Evolutionary conservation across 441 rosid genomes (phyloP), one percentile per base, ranked within the genome.

Genomic region (Hura crepitans): DNA sequence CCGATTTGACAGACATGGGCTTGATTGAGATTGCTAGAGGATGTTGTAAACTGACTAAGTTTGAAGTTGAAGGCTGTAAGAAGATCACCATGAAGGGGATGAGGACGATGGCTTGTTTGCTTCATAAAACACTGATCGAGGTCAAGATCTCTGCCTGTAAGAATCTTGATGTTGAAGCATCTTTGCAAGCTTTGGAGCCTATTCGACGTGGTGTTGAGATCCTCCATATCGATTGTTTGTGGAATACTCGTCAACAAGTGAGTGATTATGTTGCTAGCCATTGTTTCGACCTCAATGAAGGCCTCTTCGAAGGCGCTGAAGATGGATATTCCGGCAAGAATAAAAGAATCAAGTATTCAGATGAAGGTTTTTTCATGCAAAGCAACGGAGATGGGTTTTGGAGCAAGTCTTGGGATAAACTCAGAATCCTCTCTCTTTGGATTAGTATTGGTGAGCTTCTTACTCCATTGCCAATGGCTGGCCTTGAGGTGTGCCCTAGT

Each of bases 51-150:
- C 71, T 94, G 62, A 71, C 70, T 2, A 88, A 78, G 73, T 90
- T 94, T 73, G 97, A 93, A 74, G 78, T 91, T 62, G 85, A 86
- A 72, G 97, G 97, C 12, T 94, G 98, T 75, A 86, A 84, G 80
- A 83, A 81, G 70, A 86, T 92, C 30, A 90, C 96, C 0, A 81
- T 85, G 54, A 72, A 74, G 70, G 99, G 97, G 9, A 64, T 94
- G 78, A 84, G 91, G 73, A 84, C 92, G 0, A 66, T 94, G 81
- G 86, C 82, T 59, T 75, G 79, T 60, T 79, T 92, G 65, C 85
- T 80, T 22, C 57, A 57, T 1, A 74, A 71, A 73, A 89, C 89
- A 17, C 66, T 90, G 59, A 77, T 82, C 18, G 87, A 90, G 66
- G 94, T 94, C 50, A 83, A 84, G 80, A 85, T 94, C 45, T 87